phyloP scores from a whole-genome alignment of 257 asterid species.

The Voacanga thouarsii region DNA sequence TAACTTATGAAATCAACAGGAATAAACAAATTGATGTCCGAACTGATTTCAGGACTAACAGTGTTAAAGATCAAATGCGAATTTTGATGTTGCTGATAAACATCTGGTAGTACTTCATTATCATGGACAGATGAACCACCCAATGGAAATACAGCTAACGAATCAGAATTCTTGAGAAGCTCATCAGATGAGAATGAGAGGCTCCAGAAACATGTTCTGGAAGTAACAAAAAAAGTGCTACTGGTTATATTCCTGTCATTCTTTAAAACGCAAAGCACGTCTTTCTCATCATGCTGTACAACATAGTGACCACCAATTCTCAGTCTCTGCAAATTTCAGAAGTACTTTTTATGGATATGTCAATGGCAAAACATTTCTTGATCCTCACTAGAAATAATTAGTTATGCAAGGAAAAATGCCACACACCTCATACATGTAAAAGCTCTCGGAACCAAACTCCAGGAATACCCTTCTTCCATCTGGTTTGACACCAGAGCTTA shows the following conservation, averaged over 20 bases:
- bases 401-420: constrained; percentile 1
- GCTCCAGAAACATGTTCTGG: constrained; percentile 50
- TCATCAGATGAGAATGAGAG: constrained; percentile 44
- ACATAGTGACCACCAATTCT: constrained; percentile 64
- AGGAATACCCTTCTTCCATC: constrained; percentile 49
- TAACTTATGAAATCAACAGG: constrained; percentile 41
- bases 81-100: constrained; percentile 23
- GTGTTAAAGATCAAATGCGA: constrained; percentile 22
- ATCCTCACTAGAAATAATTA: neutral
- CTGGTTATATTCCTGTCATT: constrained; percentile 21
- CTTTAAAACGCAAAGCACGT: constrained; percentile 34
- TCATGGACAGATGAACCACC: constrained; percentile 22
- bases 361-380: neutral
- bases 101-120: constrained; percentile 30
- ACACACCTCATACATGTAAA: constrained; percentile 56
- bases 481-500: constrained; percentile 36
- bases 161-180: constrained; percentile 38
- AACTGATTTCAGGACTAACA: constrained; percentile 25
- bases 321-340: constrained; percentile 51
- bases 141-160: constrained; percentile 19
- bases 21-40: constrained; percentile 47
- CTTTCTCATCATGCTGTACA: constrained; percentile 48
- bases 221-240: constrained; percentile 41
- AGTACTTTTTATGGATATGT: neutral
- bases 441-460: constrained; percentile 58